A percentile compares a stretch with the other conserved stretches of the same genome.
Evolutionary conservation across 163 green algal genomes (phyloP).

Genomic region (Volvox carteri): DNA sequence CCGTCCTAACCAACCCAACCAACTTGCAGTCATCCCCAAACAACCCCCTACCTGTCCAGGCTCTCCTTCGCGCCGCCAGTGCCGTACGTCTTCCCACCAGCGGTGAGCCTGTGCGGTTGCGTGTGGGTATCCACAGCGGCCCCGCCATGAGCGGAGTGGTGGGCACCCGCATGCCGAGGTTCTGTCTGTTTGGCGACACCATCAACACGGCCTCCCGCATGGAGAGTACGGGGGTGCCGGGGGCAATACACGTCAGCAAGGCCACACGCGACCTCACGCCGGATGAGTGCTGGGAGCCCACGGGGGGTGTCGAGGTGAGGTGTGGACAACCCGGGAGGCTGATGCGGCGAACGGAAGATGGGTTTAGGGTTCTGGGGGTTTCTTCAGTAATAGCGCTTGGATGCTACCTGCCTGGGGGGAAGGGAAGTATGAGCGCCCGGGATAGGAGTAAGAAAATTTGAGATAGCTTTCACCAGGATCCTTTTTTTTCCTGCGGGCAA

Average conservation of each 20-base stretch:
- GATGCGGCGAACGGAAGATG: no score
- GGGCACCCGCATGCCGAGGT: conserved; percentile 52
- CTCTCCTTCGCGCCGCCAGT: not conserved
- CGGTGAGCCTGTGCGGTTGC: conserved; percentile 32
- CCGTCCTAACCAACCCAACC: not conserved
- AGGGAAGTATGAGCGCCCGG: no score
- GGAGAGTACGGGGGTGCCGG: not conserved
- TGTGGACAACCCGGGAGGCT: no score
- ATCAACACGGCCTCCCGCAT: conserved; percentile 50
- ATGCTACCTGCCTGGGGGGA: no score
- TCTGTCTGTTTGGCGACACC: conserved; percentile 67
- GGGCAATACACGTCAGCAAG: conserved; percentile 5
- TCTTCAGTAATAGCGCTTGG: no score
- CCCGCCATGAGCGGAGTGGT: conserved; percentile 56
- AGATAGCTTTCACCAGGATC: no score
- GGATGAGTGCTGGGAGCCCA: conserved; percentile 9
- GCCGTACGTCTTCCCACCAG: not conserved
- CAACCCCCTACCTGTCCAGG: not conserved
- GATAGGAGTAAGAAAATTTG: no score
- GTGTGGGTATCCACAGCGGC: conserved; percentile 52
- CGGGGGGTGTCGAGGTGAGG: conserved; percentile 35
- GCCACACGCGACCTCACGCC: conserved; percentile 17
- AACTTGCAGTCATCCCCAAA: not conserved
- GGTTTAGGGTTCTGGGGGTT: no score
- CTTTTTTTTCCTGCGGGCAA: no score